phyloP scores from a whole-genome alignment of 2,329 filamentous ascomycete genomes.

The Beauveria sp. region DNA sequence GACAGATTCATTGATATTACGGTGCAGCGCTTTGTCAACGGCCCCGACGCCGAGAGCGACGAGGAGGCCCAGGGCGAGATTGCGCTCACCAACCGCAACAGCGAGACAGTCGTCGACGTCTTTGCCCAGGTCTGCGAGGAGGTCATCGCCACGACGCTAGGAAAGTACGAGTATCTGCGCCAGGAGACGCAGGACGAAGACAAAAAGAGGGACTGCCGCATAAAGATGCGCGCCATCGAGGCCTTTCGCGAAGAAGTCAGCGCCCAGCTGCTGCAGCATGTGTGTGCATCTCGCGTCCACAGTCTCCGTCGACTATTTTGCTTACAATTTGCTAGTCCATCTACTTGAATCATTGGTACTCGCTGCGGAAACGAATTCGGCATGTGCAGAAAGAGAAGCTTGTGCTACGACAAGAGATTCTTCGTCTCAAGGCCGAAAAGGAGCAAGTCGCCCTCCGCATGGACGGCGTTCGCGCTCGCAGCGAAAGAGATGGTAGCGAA shows the following conservation, averaged over 20 bases:
- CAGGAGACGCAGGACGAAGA: conserved; percentile 34
- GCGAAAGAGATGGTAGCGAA: conserved; percentile 45
- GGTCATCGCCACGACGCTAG: conserved; percentile 44
- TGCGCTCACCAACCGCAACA: conserved; percentile 43
- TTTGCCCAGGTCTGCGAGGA: conserved; percentile 55
- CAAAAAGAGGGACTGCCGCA: conserved; percentile 45
- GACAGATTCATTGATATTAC: conserved; percentile 42
- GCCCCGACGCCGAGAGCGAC: conserved; percentile 32
- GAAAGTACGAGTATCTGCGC: conserved; percentile 36
- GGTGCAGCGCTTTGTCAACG: conserved; percentile 51
- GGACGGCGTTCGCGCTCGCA: conserved; percentile 48
- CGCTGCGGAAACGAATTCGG: conserved; percentile 49
- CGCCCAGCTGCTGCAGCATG: conserved; percentile 50
- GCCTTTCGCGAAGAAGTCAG: conserved; percentile 51
- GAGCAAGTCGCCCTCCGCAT: conserved; percentile 56
- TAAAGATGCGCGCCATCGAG: conserved; percentile 49
- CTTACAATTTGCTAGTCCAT: conserved; percentile 36
- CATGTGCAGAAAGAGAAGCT: conserved; percentile 51
- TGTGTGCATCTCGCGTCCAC: conserved; percentile 26
- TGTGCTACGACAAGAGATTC: conserved; percentile 50
- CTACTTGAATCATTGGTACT: conserved; percentile 50
- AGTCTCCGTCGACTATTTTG: not conserved
- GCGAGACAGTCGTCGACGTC: conserved; percentile 57
- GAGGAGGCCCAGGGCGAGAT: conserved; percentile 41
- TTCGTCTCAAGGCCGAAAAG: conserved; percentile 49